Evolutionary conservation across 1,284 basidiomycete genomes (phyloP).

Genomic region (Trichosporon faecale): DNA sequence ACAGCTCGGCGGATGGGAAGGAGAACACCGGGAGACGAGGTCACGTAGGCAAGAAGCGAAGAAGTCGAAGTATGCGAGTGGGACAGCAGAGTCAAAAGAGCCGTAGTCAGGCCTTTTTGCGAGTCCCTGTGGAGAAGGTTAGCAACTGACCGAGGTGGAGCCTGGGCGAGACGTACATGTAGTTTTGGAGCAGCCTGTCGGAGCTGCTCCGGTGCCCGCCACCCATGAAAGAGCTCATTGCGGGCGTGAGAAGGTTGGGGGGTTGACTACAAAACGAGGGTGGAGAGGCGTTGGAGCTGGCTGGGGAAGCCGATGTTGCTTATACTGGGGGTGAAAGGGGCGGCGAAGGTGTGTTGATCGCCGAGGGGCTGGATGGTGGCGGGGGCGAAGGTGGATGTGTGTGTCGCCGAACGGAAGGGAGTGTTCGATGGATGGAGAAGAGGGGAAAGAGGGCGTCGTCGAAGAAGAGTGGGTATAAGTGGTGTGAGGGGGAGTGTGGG

Average conservation of each 20-base stretch:
- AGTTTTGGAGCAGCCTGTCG: constrained; percentile 51
- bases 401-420: neutral
- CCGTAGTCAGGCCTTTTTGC: constrained; percentile 48
- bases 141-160: neutral
- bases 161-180: constrained; percentile 39
- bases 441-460: neutral
- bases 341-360: neutral
- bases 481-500: constrained; percentile 1
- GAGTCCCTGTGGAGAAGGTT: constrained; percentile 37
- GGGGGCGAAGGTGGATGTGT: neutral
- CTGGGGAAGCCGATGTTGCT: neutral
- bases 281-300: constrained; percentile 1
- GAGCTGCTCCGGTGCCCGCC: constrained; percentile 44
- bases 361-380: neutral
- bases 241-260: neutral
- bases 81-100: constrained; percentile 50
- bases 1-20: constrained; percentile 47
- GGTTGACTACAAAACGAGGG: neutral
- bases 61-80: constrained; percentile 53
- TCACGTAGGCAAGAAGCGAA: constrained; percentile 51
- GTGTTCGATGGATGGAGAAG: neutral
- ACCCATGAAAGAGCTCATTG: constrained; percentile 10
- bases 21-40: constrained; percentile 51
- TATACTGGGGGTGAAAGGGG: neutral
- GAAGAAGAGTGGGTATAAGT: neutral